Evolutionary conservation across 306 rosid genomes (phyloP), one percentile per base, ranked within the genome.

Genomic region (Gastrolobium bilobum): DNA sequence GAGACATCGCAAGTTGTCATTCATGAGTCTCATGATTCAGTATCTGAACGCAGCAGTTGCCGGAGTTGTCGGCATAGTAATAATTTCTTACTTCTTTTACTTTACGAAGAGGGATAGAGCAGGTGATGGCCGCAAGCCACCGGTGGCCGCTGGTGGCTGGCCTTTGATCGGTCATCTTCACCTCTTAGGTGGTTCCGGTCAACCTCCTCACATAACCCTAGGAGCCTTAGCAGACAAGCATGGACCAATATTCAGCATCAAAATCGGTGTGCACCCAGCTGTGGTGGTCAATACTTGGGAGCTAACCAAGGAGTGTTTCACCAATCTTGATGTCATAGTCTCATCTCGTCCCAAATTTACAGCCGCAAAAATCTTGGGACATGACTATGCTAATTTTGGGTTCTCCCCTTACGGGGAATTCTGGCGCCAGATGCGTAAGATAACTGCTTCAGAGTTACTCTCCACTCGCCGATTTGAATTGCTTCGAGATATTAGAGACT

Each of bases 151-250:
- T 0, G 91, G 94, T 1, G 89, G 90, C 1, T 90, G 93, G 97
- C 97, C 97, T 7, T 14, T 92, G 13, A 75, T 92, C 13, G 97
- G 97, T 10, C 93, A 92, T 33, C 85, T 92, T 20, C 80, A 3
- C 37, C 84, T 87, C n/a, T 71, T 90, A 7, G 40, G 58, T 4
- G 84, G 81, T 48, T 60, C 81, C 0, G 10, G 57, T 3, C 34
- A 68, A 13, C 89, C 82, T 40, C 85, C 87, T 60, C 79, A 89
- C 76, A 58, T 79, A 9, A 44, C 85, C 20, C 42, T 91, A 13
- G 91, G 86, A 38, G 72, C 80, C 71, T 46, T 92, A 73, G 86
- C 90, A 2, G 86, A 90, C 52, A 80, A 67, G 33, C 64, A 80
- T 20, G 94, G 91, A 5, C 85, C 91, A 2, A 73, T 88, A 4